Percentiles rank a stretch among this genome's conserved stretches.
Conservation (phyloP, 768 basidiomycete species). For the Strobilomyces dryophilus region DNA sequence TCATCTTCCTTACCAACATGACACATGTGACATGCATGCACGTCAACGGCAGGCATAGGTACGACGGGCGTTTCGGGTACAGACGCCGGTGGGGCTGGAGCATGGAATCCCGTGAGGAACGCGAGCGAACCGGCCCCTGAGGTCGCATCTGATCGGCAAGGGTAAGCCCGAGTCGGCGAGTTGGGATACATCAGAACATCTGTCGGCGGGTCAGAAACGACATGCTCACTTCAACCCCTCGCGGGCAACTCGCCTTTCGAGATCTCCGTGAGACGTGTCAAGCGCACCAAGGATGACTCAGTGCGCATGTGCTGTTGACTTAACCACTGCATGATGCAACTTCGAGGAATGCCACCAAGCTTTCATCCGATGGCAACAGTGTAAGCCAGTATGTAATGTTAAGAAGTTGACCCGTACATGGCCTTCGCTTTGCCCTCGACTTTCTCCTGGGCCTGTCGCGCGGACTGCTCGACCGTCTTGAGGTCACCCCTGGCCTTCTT, state of each 20-base stretch:
- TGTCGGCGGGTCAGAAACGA: conserved; percentile 22
- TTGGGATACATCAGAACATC: conserved; percentile 74
- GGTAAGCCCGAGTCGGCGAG: conserved; percentile 61
- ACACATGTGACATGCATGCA: conserved; percentile 82
- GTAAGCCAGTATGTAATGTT: too few relatives aligned
- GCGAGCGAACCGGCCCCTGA: conserved; percentile 86
- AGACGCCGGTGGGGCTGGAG: conserved; percentile 25
- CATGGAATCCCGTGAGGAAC: conserved; percentile 76
- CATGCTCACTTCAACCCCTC: too few relatives aligned
- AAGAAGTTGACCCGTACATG: too few relatives aligned
- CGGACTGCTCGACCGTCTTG: too few relatives aligned
- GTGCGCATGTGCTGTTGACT: conserved; percentile 42
- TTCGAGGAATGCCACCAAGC: conserved; percentile 75
- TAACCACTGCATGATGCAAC: conserved; percentile 58
- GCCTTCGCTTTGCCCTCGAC: too few relatives aligned
- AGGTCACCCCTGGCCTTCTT: too few relatives aligned
- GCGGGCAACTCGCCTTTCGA: conserved; percentile 53
- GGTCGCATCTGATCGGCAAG: conserved; percentile 74
- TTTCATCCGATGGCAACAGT: conserved; percentile 39
- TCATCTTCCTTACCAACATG: conserved; percentile 79
- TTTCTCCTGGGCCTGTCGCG: too few relatives aligned
- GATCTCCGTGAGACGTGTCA: conserved; percentile 69
- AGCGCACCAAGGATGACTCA: conserved; percentile 64
- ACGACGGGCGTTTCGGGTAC: conserved; percentile 10
- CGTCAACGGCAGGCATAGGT: conserved; percentile 18